phyloP scores from a whole-genome alignment of 768 basidiomycete species.

The Pleurotus tuber-regium region DNA sequence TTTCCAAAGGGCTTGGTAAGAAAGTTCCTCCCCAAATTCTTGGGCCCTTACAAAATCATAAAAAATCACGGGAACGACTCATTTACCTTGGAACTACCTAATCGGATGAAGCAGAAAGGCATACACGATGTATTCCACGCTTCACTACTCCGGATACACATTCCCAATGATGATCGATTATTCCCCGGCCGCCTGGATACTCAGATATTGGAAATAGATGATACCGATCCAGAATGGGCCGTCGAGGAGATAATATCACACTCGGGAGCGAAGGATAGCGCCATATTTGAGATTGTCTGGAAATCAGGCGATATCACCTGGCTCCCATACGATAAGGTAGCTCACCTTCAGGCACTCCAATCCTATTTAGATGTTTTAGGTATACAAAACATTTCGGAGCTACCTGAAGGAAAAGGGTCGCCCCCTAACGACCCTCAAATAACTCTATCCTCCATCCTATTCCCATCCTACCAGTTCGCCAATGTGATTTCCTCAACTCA shows the following conservation, averaged over 20 bases:
- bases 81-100: slow-evolving; percentile 25
- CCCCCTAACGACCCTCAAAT: neutral
- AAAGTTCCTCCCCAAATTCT: slow-evolving; percentile 33
- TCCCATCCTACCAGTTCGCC: neutral
- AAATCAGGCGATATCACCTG: slow-evolving; percentile 19
- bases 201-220: slow-evolving; percentile 21
- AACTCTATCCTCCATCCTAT: neutral
- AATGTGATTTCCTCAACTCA: neutral
- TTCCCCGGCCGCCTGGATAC: slow-evolving; percentile 25
- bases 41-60: slow-evolving; percentile 29
- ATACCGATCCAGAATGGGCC: slow-evolving; percentile 13
- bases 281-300: slow-evolving; percentile 21
- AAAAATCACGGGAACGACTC: slow-evolving; percentile 15
- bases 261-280: slow-evolving; percentile 11
- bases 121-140: slow-evolving; percentile 33
- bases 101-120: slow-evolving; percentile 18
- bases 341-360: slow-evolving; percentile 11
- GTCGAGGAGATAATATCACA: slow-evolving; percentile 14
- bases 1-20: slow-evolving; percentile 25
- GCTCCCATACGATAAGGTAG: slow-evolving; percentile 16
- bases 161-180: slow-evolving; percentile 30
- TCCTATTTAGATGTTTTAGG: slow-evolving; percentile 18
- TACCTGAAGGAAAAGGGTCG: neutral
- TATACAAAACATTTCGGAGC: neutral
- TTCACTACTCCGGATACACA: slow-evolving; percentile 25